Evolutionary conservation across 306 rosid genomes (phyloP), one percentile per base, ranked within the genome.

Genomic region (Albizia julibrissin): DNA sequence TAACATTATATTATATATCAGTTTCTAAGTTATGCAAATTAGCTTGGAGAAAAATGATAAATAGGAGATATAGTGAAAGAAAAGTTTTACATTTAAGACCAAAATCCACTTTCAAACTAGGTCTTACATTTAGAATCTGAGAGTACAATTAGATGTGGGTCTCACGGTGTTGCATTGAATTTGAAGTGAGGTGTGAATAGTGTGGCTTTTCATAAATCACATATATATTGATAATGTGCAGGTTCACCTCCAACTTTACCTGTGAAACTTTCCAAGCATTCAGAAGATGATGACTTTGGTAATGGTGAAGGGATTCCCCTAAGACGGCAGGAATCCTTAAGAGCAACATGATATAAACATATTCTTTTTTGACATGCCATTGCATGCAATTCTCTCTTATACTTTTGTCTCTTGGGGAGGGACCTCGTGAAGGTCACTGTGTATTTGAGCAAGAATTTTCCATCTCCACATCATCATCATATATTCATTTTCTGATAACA

Each of bases 291-390:
- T 77, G 94, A 86, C 31, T 75, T 85, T 78, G 85, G 76, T 84
- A 93, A 86, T 50, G 87, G 86, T 4, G 99, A 96, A 85, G 97
- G 99, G 86, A 94, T 96, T 84, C 99, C 98, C 68, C 97, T 96
- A 6, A 90, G 98, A 88, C 91, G 97, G 92, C 99, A 96, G 87
- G 98, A 95, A 5, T 85, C 88, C 33, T 61, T 26, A 59, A 90
- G 97, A 84, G 29, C 74, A 6, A 69, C 96, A 10, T 93, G 93
- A 91, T 56, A 24, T 22, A 22, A 10, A 58, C 10, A 58, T 22
- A 75, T 42, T 69, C 81, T 43, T n/a, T n/a, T 79, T 46, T 43
- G 44, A 16, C 22, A 61, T 80, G 44, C 33, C 22, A 58, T 78
- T 75, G 58, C 68, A 72, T 77, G 80, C 49, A 18, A 31, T 73